These are phyloP conservation scores for Diplocarpon rosae DNA, from an alignment of 2,329 filamentous ascomycete species.

Conservation along the genomic window DNA sequence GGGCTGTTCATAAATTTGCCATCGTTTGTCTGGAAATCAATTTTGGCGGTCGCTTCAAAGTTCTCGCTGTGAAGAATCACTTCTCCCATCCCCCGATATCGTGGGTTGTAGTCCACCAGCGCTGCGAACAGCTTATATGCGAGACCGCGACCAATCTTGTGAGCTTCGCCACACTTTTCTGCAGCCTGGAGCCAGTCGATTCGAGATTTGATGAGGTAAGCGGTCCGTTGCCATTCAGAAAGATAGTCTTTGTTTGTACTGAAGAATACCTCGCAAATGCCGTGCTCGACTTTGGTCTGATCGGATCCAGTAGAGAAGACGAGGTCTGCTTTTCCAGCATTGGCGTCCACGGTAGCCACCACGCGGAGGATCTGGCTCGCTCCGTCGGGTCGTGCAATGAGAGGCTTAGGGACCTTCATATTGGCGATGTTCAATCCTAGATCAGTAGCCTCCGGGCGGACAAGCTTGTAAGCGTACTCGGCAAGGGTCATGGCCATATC, in stretches of 20 bases:
- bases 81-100: constrained; percentile 47
- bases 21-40: constrained; percentile 32
- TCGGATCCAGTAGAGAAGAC: constrained; percentile 50
- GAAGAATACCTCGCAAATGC: constrained; percentile 48
- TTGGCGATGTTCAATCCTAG: constrained; percentile 53
- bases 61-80: constrained; percentile 35
- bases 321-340: constrained; percentile 42
- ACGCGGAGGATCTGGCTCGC: constrained; percentile 50
- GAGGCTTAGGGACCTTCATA: constrained; percentile 59
- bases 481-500: constrained; percentile 53
- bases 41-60: constrained; percentile 32
- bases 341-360: constrained; percentile 47
- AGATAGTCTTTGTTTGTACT: constrained; percentile 50
- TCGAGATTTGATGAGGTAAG: constrained; percentile 57
- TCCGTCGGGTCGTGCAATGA: constrained; percentile 41
- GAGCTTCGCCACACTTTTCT: constrained; percentile 53
- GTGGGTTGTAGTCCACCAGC: constrained; percentile 43
- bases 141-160: constrained; percentile 62
- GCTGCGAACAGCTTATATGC: constrained; percentile 62
- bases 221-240: constrained; percentile 53
- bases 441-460: constrained; percentile 43
- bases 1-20: constrained; percentile 44
- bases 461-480: constrained; percentile 56
- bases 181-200: constrained; percentile 47
- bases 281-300: constrained; percentile 48